Percentiles rank a stretch among this genome's conserved stretches.
phyloP scores from a whole-genome alignment of 2,329 filamentous ascomycete species.

The Tolypocladium capitatum region DNA sequence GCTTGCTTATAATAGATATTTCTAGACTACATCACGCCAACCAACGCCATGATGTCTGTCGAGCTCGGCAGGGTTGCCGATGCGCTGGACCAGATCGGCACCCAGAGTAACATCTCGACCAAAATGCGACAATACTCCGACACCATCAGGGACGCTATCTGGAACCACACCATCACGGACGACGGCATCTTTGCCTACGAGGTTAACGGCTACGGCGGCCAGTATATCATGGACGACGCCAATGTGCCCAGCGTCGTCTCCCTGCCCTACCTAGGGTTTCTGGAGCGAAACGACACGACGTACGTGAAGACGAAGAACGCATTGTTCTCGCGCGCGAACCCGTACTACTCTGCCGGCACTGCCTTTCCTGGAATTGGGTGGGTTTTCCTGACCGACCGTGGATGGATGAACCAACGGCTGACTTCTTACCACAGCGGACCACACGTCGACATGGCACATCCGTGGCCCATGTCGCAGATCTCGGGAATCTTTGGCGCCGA shows the following conservation, averaged over 20 bases:
- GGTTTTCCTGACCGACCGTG: neutral
- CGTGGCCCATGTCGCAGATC: constrained; percentile 44
- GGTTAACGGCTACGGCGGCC: constrained; percentile 59
- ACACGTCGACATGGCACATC: constrained; percentile 46
- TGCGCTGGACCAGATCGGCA: constrained; percentile 54
- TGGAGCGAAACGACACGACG: constrained; percentile 42
- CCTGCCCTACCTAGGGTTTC: constrained; percentile 50
- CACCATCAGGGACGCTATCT: constrained; percentile 57
- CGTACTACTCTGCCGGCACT: constrained; percentile 44
- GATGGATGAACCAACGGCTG: neutral
- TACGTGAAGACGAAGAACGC: constrained; percentile 73
- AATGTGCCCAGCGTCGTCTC: constrained; percentile 57
- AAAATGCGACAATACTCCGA: constrained; percentile 28
- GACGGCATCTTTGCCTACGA: constrained; percentile 66
- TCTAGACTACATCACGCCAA: constrained; percentile 31
- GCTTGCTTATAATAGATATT: neutral
- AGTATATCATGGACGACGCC: constrained; percentile 57
- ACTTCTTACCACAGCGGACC: constrained; percentile 31
- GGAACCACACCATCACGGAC: constrained; percentile 24
- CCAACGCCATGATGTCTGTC: constrained; percentile 26
- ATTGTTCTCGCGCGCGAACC: constrained; percentile 63
- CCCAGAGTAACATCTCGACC: constrained; percentile 49
- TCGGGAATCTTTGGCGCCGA: constrained; percentile 36
- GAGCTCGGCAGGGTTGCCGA: constrained; percentile 45
- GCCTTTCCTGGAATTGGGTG: constrained; percentile 14